A percentile compares a stretch with the other conserved stretches of the same genome.
phyloP scores from a whole-genome alignment of 2,329 filamentous ascomycete genomes.

The Neonectria neomacrospora region DNA sequence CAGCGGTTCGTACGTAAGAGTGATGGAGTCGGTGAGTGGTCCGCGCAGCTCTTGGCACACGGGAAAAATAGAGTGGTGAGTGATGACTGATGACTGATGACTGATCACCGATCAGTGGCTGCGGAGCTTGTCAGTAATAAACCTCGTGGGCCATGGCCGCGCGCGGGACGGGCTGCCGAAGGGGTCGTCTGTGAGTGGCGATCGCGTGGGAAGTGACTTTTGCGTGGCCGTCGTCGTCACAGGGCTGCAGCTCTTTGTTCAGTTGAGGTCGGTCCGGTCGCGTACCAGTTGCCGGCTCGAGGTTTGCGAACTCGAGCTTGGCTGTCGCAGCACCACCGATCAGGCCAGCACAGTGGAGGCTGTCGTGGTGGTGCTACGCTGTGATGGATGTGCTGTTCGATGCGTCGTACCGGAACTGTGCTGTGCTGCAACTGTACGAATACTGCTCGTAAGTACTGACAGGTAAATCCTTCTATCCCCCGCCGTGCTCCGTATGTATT shows the following conservation, averaged over 20 bases:
- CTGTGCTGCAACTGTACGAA: not conserved
- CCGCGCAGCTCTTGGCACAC: constrained; percentile 32
- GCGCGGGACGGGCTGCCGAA: constrained; percentile 1
- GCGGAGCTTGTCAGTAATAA: not conserved
- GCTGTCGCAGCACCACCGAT: not conserved
- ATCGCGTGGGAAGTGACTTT: not conserved
- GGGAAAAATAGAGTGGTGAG: not conserved
- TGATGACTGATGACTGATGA: not conserved
- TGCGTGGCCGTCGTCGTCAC: not conserved
- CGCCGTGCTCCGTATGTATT: not conserved
- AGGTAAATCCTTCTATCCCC: not conserved
- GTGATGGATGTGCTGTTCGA: not conserved
- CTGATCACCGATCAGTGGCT: not conserved
- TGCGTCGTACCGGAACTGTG: not conserved
- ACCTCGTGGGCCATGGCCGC: constrained; percentile 1
- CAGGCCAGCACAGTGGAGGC: not conserved
- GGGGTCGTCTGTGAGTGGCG: not conserved
- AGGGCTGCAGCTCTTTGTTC: not conserved
- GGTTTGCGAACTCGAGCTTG: not conserved
- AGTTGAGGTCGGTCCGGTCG: too few species aligned
- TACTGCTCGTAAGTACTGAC: not conserved
- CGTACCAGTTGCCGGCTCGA: too few species aligned
- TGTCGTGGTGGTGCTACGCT: constrained; percentile 3
- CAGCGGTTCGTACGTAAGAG: constrained; percentile 42
- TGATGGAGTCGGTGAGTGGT: constrained; percentile 44